These are phyloP conservation scores for Neolentinus lepideus DNA, from an alignment of 1,284 basidiomycete species.

Conservation along the genomic window DNA sequence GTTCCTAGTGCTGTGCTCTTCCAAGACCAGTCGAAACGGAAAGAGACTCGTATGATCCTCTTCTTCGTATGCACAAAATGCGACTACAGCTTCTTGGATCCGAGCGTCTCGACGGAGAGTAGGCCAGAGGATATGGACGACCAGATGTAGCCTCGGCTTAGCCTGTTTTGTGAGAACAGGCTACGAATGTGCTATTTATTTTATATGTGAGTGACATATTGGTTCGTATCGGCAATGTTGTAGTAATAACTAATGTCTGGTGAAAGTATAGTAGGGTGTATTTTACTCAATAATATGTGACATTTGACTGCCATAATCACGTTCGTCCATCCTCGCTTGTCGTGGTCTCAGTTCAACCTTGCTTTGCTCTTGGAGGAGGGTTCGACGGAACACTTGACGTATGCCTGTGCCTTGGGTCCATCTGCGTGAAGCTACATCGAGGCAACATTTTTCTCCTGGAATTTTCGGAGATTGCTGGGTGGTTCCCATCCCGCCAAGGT, in stretches of 20 bases:
- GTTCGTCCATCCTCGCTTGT: neutral
- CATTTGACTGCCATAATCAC: neutral
- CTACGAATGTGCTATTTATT: neutral
- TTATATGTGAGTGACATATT: neutral
- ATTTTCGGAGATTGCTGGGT: no score
- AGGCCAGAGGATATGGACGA: neutral
- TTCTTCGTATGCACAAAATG: conserved; percentile 92
- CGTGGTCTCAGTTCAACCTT: neutral
- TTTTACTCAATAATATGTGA: neutral
- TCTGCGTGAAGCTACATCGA: no score
- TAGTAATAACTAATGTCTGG: neutral
- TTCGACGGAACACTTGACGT: no score
- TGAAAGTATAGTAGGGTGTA: neutral
- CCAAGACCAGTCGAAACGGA: conserved; percentile 92
- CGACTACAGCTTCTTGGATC: conserved; percentile 72
- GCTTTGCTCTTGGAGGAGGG: no score
- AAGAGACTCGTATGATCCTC: conserved; percentile 87
- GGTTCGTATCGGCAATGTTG: neutral
- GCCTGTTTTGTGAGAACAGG: neutral
- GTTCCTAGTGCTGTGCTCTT: conserved; percentile 65
- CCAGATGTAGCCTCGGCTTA: neutral
- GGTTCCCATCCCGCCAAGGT: no score
- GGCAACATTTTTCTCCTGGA: no score
- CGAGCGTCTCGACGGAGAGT: conserved; percentile 20
- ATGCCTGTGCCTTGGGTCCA: no score